Base-by-base conservation (phyloP, 495 filamentous ascomycete genomes). In the Talaromyces stipitatus region DNA sequence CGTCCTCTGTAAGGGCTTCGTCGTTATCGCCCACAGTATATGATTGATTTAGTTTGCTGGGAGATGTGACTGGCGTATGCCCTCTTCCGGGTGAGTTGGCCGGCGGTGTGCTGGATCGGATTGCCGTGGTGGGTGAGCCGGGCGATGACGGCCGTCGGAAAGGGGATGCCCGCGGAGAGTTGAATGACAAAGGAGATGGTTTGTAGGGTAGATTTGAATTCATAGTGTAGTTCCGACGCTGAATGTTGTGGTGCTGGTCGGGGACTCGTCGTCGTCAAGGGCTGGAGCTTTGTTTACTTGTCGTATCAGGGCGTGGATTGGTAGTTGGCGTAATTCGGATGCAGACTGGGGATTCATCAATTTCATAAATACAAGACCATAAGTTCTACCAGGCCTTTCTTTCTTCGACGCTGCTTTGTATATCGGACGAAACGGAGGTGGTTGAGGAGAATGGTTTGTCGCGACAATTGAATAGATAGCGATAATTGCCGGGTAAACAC, bases 111-210 rank as follows among this genome's bases (percentile, higher is more conserved):
- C 55, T 61, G 8, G 61, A 66, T 10, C 68, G 68, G 16, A 64
- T 68, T 62, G 66, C 64, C 41, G 70, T 66, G 33, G 78, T 68
- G 62, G 78, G 68, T 62, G 77, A 76, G 62, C 70, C 72, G 50
- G 72, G 71, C 1, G 74, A 76, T 3, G 74, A 77, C 2, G 85
- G 84, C 51, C 86, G 79, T 10, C 85, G 83, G 65, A 91, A 91
- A n/a, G 88, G 88, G 6, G 87, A 90, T 54, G 81, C 80, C 68
- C 88, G 78, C 38, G 82, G 82, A 22, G 84, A 84, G 61, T 81
- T 82, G 70, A 84, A 86, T 43, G 83, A 87, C 51, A 89, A 71
- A 14, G 85, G 83, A 10, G 87, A 89, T 16, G 86, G 85, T 64
- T 88, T 89, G 73, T 88, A 89, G 47, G 80, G 67, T 41, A 71